Base-by-base conservation (phyloP, 2,329 filamentous ascomycete species). In the Clonostachys chloroleuca region DNA sequence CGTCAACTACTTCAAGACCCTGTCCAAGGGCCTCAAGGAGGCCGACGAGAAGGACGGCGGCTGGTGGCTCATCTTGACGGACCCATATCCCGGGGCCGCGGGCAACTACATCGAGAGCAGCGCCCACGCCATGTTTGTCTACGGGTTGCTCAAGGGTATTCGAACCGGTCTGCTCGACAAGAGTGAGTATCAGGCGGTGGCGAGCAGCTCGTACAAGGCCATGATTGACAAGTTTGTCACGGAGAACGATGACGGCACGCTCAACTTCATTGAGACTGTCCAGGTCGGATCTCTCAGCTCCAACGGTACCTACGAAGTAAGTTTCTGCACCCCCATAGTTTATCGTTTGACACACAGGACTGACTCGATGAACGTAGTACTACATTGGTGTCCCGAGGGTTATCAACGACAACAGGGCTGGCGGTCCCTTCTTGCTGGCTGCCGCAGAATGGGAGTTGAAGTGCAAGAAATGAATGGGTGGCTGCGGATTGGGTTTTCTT, bases 81-180 rank as follows among this genome's bases (percentile, higher is more conserved):
- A 72, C 48, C 60, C 68, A 24, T 73, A 75, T 47, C 68, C 72
- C 1, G 70, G 68, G 2, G 54, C 59, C 37, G 52, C 69, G 42
- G 78, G 77, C 3, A 84, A 85, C 59, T 84, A 79, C 58, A 74
- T 84, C 43, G 78, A 84, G 63, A 77, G 75, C 34, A 80, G 77
- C 34, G 80, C 72, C 8, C 75, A 75, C 3, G 78, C 77, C 5
- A 79, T 84, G 73, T 83, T 81, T 53, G 66, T 70, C 1, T 80
- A 77, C 47, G 71, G 75, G 1, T 60, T 80, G 50, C 57, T 81
- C 12, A 74, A 69, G 52, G 78, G 60, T 5, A 33, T 65, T 0
- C 55, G 56, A n/a, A 51, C 53, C 3, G 62, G 62, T 1, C 51
- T 59, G n/a, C 41, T 66, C 7, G 52, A 57, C 3, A 39, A 55